Base-by-base conservation (phyloP, 2,329 filamentous ascomycete species). In the Parafenestella ontariensis region DNA sequence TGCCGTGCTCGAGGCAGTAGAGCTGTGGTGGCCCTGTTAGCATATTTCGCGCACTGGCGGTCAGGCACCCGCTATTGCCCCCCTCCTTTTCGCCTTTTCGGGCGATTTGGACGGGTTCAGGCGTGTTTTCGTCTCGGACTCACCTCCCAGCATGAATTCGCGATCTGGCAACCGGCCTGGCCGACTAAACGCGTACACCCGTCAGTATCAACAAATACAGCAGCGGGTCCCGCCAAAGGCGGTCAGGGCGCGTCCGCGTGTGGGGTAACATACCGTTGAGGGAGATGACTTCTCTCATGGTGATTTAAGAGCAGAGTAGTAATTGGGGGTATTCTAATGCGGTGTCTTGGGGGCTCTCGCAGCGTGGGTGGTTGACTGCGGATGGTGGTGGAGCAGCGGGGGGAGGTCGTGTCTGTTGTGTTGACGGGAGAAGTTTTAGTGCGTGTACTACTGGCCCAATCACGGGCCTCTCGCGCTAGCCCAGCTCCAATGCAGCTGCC, bases 81-180 rank as follows among this genome's bases (percentile, higher is more conserved):
- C 59, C 62, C 64, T 68, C 59, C 52, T 60, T 57, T 61, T 58
- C 56, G 36, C 47, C 23, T 31, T 17, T 20, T 17, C 21, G 10
- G 21, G 41, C 23, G 13, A 18, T 20, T 4, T 43, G 46, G 54
- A 52, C 51, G 43, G 49, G 51, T 33, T 43, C 52, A 61, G 28
- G 59, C 46, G 55, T 45, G 51, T 50, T 24, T 11, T 34, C 33
- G 48, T 48, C n/a, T 5, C 21, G 73, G 76, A 85, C 91, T 85
- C 84, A 99, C 95, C 92, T 99, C 95, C 95, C 95, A 99, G 89
- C 95, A 98, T 74, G 95, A 95, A 86, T 99, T 99, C 84, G 94
- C 95, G 78, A 99, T 99, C 82, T 99, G 95, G 89, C 95, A 98
- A 90, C 95, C 95, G 79, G 95, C 95, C 88, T 99, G 95, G 83